A percentile compares a stretch with the other conserved stretches of the same genome.
Conservation (phyloP, 495 filamentous ascomycete species). For the Beverwykella pulmonaria region DNA sequence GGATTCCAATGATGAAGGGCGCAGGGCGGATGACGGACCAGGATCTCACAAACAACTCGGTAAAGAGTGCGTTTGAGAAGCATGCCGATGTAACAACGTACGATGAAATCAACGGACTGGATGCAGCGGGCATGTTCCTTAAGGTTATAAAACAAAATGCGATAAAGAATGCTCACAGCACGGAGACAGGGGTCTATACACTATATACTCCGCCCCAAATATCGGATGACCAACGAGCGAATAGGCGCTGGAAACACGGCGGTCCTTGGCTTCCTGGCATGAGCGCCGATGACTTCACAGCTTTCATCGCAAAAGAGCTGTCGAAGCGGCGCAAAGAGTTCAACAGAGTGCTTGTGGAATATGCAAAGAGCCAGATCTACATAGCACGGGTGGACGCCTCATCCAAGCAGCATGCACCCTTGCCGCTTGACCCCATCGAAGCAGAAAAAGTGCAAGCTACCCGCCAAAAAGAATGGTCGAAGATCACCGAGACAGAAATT, state of each 20-base stretch:
- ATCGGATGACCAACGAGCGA: neutral
- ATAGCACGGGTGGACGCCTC: conserved; percentile 1
- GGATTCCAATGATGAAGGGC: conserved; percentile 61
- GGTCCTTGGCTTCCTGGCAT: conserved; percentile 85
- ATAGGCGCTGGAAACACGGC: conserved; percentile 64
- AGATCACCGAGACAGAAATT: conserved; percentile 26
- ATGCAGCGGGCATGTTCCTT: conserved; percentile 48
- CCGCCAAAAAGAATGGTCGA: conserved; percentile 11
- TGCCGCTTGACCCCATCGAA: conserved; percentile 24
- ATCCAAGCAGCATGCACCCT: neutral
- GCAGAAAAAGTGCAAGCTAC: conserved; percentile 18
- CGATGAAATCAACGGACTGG: conserved; percentile 16
- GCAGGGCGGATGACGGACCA: conserved; percentile 40
- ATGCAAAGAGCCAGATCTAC: conserved; percentile 42
- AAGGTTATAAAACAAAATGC: conserved; percentile 62
- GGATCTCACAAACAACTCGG: neutral
- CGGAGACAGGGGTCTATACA: neutral
- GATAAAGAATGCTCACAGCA: neutral
- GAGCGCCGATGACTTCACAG: conserved; percentile 69
- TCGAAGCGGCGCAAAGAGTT: conserved; percentile 53
- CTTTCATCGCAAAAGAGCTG: conserved; percentile 64
- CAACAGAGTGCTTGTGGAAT: conserved; percentile 55
- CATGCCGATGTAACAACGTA: conserved; percentile 54
- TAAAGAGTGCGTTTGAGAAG: conserved; percentile 62
- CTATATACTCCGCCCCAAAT: neutral